Percentiles rank a stretch among this genome's conserved stretches.
phyloP scores from a whole-genome alignment of 106 monocot species.

The Dendrobium catenatum region DNA sequence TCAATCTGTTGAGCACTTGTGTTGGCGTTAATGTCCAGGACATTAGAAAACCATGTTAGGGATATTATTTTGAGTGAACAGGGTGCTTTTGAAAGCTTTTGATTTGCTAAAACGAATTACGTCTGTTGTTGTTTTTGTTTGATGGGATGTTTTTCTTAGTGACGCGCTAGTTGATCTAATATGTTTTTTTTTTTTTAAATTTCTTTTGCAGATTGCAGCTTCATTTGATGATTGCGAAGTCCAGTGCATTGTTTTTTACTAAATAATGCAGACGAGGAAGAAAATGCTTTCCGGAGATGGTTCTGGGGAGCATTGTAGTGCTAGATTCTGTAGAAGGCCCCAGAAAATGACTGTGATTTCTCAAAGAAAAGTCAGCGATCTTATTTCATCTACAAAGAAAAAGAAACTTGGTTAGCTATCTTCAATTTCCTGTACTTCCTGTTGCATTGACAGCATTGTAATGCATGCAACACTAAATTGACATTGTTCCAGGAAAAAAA shows the following conservation, averaged over 20 bases:
- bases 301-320: constrained; percentile 4
- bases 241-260: background rate
- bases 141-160: background rate
- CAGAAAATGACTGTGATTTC: constrained; percentile 7
- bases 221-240: background rate
- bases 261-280: constrained; percentile 15
- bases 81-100: background rate
- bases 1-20: too few relatives aligned
- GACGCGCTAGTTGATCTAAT: background rate
- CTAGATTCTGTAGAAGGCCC: constrained; percentile 1
- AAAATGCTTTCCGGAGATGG: constrained; percentile 5
- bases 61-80: background rate
- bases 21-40: too few relatives aligned
- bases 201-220: background rate
- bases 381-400: constrained; percentile 15
- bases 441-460: background rate
- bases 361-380: constrained; percentile 18
- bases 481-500: background rate
- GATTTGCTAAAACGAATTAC: background rate
- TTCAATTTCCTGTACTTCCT: background rate
- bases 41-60: too few relatives aligned
- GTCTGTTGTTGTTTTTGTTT: background rate
- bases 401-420: constrained; percentile 14
- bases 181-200: background rate
- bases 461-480: background rate